Evolutionary conservation across 306 rosid genomes (phyloP), one percentile per base, ranked within the genome.

Genomic region (Vicia sativa): DNA sequence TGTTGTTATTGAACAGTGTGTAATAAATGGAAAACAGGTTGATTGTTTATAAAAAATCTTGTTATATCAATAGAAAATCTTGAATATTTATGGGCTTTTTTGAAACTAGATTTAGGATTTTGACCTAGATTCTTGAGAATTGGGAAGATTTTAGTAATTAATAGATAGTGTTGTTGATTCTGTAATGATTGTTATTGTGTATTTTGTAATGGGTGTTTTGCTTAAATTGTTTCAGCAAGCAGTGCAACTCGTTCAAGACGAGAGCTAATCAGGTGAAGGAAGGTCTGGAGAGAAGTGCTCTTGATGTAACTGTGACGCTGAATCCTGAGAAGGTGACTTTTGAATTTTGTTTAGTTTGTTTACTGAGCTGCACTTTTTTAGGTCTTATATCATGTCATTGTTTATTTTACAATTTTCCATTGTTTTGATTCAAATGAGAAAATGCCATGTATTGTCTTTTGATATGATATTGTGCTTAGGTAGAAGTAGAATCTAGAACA

Each of bases 311-410:
- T 37, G 95, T 88, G 77, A 53, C 67, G 31, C 25, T 88, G 76
- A 93, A 93, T 39, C 97, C 96, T 46, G 82, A 83, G 10, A 86
- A 85, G 97, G 99, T 88, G 84, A 9, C 7, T 34, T 34, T 6
- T 34, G 8, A 1, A n/a, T n/a, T 7, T 1, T 34, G 8, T 34
- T 34, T 7, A 7, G 9, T 34, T 34, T 34, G 1, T 9, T 31
- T 6, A 6, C 38, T 7, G 18, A 49, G 13, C 12, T 9, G 28
- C 0, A 2, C 4, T 49, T 18, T 19, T 8, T 50, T 19, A 8
- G 6, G 8, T 2, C 6, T 5, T 31, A 1, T 46, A 16, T 50
- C 9, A 8, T 50, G 26, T n/a, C 29, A 18, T 50, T 7, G 16
- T 18, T 19, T 19, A 18, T 49, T 18, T 49, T 18, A 49, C 26